Conservation (phyloP, 2,329 filamentous ascomycete species). For the Botryosphaeria agaves region DNA sequence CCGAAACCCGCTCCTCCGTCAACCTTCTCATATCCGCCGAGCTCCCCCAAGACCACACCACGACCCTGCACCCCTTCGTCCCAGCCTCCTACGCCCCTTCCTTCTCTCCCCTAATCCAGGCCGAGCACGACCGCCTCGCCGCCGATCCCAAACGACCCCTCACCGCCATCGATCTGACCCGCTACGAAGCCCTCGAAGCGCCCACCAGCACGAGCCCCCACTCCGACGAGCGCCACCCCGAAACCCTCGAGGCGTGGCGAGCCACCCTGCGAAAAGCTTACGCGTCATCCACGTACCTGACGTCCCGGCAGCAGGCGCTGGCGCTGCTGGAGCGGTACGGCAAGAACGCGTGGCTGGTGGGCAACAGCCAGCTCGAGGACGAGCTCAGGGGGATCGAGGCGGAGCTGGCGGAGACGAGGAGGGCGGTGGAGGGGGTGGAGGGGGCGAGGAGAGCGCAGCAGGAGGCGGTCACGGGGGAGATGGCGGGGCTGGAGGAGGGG, state of each 20-base stretch:
- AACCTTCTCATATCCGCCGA: slow-evolving; percentile 53
- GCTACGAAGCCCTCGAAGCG: slow-evolving; percentile 65
- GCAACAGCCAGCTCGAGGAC: slow-evolving; percentile 64
- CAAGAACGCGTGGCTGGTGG: slow-evolving; percentile 81
- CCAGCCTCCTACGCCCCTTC: slow-evolving; percentile 32
- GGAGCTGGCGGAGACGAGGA: slow-evolving; percentile 51
- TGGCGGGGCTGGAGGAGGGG: slow-evolving; percentile 53
- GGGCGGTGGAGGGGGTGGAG: slow-evolving; percentile 58
- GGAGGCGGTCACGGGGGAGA: slow-evolving; percentile 53
- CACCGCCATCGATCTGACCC: slow-evolving; percentile 53
- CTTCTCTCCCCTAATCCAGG: slow-evolving; percentile 48
- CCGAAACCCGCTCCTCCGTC: slow-evolving; percentile 45
- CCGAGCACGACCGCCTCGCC: slow-evolving; percentile 52
- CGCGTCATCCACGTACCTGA: slow-evolving; percentile 39
- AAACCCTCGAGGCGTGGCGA: slow-evolving; percentile 29
- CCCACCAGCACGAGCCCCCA: slow-evolving; percentile 23
- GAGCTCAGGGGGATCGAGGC: slow-evolving; percentile 52
- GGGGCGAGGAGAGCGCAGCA: slow-evolving; percentile 52
- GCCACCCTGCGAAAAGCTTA: slow-evolving; percentile 37
- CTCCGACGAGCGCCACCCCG: slow-evolving; percentile 18
- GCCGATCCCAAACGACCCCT: slow-evolving; percentile 32
- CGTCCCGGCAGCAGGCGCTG: slow-evolving; percentile 41
- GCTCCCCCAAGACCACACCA: slow-evolving; percentile 30
- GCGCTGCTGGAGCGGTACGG: slow-evolving; percentile 63
- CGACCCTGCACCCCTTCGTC: slow-evolving; percentile 40